phyloP scores from a whole-genome alignment of 345 rosid species.

The Corchorus capsularis region DNA sequence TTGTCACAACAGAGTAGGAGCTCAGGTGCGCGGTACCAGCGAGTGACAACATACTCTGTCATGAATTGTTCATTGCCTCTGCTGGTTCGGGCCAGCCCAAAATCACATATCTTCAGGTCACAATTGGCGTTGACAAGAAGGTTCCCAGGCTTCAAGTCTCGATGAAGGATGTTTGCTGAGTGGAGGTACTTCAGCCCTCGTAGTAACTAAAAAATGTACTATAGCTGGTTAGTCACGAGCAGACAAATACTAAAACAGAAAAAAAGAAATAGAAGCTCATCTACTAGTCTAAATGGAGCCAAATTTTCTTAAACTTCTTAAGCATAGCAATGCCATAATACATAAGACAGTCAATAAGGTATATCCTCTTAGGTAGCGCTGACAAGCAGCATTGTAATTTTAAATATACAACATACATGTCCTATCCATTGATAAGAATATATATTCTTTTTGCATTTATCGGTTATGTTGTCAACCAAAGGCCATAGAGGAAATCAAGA shows the following conservation, averaged over 20 bases:
- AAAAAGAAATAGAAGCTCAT: background rate
- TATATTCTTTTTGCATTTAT: background rate
- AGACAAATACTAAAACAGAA: background rate
- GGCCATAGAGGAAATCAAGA: conserved; percentile 1
- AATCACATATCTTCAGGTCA: conserved; percentile 84
- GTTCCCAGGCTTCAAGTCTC: conserved; percentile 90
- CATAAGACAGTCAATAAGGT: background rate
- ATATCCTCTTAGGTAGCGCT: conserved; percentile 8
- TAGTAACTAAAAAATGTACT: conserved; percentile 51
- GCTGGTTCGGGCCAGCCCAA: conserved; percentile 82
- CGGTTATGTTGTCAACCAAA: background rate
- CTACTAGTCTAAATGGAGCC: background rate
- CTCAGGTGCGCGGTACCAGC: conserved; percentile 95
- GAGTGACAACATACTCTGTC: conserved; percentile 88
- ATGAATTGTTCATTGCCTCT: conserved; percentile 71
- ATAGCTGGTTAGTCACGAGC: conserved; percentile 22
- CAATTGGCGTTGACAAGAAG: conserved; percentile 83
- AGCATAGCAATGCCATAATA: conserved; percentile 14
- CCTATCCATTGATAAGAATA: background rate
- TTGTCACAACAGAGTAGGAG: conserved; percentile 85
- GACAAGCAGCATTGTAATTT: background rate
- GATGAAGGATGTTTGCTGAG: conserved; percentile 88
- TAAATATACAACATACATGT: background rate
- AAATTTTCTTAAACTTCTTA: background rate
- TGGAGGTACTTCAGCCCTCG: conserved; percentile 89